Evolutionary conservation across 441 rosid species (phyloP).

Genomic region (Aleurites moluccanus): DNA sequence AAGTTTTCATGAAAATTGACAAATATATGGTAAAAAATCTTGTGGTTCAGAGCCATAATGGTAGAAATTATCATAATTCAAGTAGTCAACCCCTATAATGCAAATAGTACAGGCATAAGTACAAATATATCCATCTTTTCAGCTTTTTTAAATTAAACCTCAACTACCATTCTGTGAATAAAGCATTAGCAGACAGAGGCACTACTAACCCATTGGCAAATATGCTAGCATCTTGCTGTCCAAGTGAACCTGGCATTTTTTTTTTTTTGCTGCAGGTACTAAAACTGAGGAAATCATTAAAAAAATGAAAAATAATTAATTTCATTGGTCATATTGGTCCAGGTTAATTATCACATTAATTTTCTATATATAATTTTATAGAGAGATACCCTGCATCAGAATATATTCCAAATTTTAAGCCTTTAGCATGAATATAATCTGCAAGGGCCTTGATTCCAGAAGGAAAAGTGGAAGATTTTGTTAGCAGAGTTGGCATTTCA

Average conservation of each 20-base stretch:
- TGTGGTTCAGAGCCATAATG: conserved; percentile 42
- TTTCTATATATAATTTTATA: conserved; percentile 29
- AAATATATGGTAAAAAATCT: conserved; percentile 17
- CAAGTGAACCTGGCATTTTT: conserved; percentile 70
- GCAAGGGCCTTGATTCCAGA: conserved; percentile 63
- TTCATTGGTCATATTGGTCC: conserved; percentile 32
- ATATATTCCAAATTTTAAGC: conserved; percentile 62
- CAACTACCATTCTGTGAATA: not conserved
- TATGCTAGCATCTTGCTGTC: conserved; percentile 58
- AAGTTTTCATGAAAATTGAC: not conserved
- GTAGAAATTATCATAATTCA: conserved; percentile 63
- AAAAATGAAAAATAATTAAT: conserved; percentile 8
- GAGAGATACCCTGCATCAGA: conserved; percentile 56
- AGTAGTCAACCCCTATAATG: conserved; percentile 49
- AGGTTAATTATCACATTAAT: conserved; percentile 28
- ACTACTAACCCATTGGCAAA: conserved; percentile 50
- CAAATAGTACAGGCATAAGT: not conserved
- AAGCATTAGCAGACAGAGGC: not conserved
- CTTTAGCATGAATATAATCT: conserved; percentile 57
- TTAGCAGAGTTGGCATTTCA: too few species aligned
- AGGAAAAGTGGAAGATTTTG: conserved; percentile 57
- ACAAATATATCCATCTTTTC: too few species aligned
- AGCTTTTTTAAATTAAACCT: not conserved
- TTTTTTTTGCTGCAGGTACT: conserved; percentile 53
- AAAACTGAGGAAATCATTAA: conserved; percentile 21